A percentile compares a stretch with the other conserved stretches of the same genome.
phyloP scores from a whole-genome alignment of 139 green algal genomes.

The Pseudopediastrum boryanum region DNA sequence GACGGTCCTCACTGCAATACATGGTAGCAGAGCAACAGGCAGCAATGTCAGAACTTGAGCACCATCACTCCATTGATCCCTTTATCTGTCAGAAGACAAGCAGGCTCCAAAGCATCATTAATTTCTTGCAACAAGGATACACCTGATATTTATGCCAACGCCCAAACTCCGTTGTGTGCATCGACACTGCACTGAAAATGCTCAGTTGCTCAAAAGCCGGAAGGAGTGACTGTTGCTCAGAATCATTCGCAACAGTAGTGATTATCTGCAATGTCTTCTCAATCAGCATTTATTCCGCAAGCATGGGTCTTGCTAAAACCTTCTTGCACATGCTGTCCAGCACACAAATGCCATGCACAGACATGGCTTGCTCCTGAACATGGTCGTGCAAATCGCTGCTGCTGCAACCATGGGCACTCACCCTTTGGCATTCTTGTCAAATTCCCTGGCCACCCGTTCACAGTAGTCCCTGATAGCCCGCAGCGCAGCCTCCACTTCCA shows the following conservation, averaged over 20 bases:
- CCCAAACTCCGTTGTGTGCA: too few species aligned
- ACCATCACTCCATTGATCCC: neutral
- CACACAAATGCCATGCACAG: too few species aligned
- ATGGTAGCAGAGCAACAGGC: constrained; percentile 8
- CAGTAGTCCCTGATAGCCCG: constrained; percentile 63
- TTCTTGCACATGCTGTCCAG: too few species aligned
- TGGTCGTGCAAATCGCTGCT: too few species aligned
- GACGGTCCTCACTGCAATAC: neutral
- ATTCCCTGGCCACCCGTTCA: constrained; percentile 62
- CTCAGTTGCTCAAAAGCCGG: neutral
- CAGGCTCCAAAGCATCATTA: neutral
- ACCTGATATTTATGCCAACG: neutral
- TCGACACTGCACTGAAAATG: too few species aligned
- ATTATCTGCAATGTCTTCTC: too few species aligned
- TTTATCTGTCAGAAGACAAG: neutral
- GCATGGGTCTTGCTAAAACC: too few species aligned
- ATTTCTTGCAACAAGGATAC: neutral
- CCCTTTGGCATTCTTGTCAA: constrained; percentile 51
- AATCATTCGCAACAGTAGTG: too few species aligned
- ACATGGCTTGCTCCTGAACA: too few species aligned
- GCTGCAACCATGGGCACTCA: too few species aligned
- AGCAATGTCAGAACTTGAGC: constrained; percentile 17
- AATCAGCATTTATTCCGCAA: too few species aligned
- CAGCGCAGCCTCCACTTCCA: constrained; percentile 68
- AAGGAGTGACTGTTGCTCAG: too few species aligned